phyloP scores from a whole-genome alignment of 345 rosid genomes.

The Pelargonium nanum region DNA sequence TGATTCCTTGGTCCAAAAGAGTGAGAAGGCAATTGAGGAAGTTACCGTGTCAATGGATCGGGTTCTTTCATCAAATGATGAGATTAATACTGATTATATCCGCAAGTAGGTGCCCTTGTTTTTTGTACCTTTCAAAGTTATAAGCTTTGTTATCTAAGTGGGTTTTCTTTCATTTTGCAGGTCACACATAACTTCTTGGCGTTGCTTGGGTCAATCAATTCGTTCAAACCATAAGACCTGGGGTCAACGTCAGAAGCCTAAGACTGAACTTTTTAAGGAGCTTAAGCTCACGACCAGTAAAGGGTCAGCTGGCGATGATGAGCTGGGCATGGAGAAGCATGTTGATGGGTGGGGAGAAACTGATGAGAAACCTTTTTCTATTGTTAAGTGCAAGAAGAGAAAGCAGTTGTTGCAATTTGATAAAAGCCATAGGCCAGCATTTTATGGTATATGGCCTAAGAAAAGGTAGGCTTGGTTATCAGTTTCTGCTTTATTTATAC shows the following conservation, averaged over 20 bases:
- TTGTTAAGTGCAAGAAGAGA: slow-evolving; percentile 24
- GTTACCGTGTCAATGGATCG: slow-evolving; percentile 44
- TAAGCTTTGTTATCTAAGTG: slow-evolving; percentile 7
- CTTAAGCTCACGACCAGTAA: slow-evolving; percentile 49
- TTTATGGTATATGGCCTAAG: slow-evolving; percentile 86
- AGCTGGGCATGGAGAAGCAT: slow-evolving; percentile 38
- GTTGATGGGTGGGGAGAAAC: slow-evolving; percentile 38
- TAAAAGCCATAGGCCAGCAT: slow-evolving; percentile 81
- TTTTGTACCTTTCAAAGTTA: not conserved
- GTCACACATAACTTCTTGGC: slow-evolving; percentile 71
- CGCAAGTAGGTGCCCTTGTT: slow-evolving; percentile 38
- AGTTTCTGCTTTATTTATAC: not conserved
- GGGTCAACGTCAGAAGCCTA: slow-evolving; percentile 73
- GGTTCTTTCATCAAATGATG: slow-evolving; percentile 41
- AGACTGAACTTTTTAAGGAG: slow-evolving; percentile 49
- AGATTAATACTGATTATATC: slow-evolving; percentile 33
- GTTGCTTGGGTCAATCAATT: slow-evolving; percentile 32
- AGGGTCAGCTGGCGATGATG: slow-evolving; percentile 31
- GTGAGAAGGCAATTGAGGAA: slow-evolving; percentile 27
- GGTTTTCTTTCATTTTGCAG: slow-evolving; percentile 28
- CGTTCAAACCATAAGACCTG: slow-evolving; percentile 42
- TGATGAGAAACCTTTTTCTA: slow-evolving; percentile 17
- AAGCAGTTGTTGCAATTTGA: slow-evolving; percentile 79
- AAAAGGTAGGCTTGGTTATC: slow-evolving; percentile 43
- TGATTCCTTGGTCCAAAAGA: slow-evolving; percentile 13